Percentiles rank a stretch among this genome's conserved stretches.
Evolutionary conservation across 352 stramenopile genomes (phyloP).

Genomic region (Pythium monospermum): DNA sequence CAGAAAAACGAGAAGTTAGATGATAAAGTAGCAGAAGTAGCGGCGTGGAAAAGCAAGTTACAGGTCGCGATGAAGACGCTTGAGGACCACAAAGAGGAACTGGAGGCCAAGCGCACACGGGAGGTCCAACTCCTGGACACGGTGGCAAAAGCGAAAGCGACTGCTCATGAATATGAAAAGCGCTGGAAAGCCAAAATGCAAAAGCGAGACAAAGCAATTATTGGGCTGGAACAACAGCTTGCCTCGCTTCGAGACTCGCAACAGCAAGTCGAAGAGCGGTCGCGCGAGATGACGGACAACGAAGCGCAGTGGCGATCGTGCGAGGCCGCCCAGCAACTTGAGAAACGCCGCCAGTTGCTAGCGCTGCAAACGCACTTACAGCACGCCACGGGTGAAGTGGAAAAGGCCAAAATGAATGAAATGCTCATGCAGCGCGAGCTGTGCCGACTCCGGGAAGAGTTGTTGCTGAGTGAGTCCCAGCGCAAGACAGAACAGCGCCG

Average conservation of each 20-base stretch:
- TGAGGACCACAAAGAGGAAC: slow-evolving; percentile 19
- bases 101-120: not conserved
- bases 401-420: slow-evolving; percentile 46
- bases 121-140: not conserved
- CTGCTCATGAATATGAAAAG: not conserved
- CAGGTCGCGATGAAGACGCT: slow-evolving; percentile 27
- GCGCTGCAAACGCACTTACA: slow-evolving; percentile 29
- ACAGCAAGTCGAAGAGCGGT: not conserved
- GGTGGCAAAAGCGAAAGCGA: not conserved
- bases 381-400: slow-evolving; percentile 16
- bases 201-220: slow-evolving; percentile 21
- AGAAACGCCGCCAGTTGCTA: slow-evolving; percentile 26
- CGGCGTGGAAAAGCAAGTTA: slow-evolving; percentile 40
- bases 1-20: slow-evolving; percentile 10
- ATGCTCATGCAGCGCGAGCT: slow-evolving; percentile 42
- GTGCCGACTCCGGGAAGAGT: slow-evolving; percentile 47
- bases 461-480: slow-evolving; percentile 56
- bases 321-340: slow-evolving; percentile 31
- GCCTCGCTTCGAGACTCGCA: slow-evolving; percentile 1
- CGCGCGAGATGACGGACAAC: slow-evolving; percentile 19
- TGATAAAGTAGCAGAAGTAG: slow-evolving; percentile 23
- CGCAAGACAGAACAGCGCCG: slow-evolving; percentile 46
- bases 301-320: slow-evolving; percentile 22
- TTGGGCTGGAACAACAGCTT: slow-evolving; percentile 21
- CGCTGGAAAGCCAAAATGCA: slow-evolving; percentile 40